phyloP scores from a whole-genome alignment of 768 basidiomycete species.

The Lactarius psammicola region DNA sequence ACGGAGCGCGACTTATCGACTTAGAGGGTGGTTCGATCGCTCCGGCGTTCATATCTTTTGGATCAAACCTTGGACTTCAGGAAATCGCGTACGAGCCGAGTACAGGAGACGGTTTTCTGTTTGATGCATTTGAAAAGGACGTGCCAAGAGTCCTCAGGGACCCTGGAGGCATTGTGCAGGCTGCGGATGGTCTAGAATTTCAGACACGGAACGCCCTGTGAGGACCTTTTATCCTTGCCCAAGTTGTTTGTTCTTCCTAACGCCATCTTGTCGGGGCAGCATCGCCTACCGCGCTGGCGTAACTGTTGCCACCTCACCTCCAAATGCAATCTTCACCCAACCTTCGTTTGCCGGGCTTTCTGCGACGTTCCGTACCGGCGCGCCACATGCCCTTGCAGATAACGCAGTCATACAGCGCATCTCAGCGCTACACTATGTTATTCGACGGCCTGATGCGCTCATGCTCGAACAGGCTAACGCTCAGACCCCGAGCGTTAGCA shows the following conservation, averaged over 20 bases:
- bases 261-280: constrained; percentile 30
- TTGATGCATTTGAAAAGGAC: constrained; percentile 44
- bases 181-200: constrained; percentile 63
- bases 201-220: constrained; percentile 37
- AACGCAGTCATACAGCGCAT: constrained; percentile 45
- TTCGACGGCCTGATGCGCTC: constrained; percentile 45
- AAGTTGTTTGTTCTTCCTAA: not conserved
- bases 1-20: constrained; percentile 41
- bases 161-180: constrained; percentile 49
- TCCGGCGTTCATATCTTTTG: constrained; percentile 65
- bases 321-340: constrained; percentile 28
- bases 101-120: constrained; percentile 61
- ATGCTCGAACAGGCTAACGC: not conserved
- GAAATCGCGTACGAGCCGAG: constrained; percentile 59
- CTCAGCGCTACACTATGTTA: constrained; percentile 47
- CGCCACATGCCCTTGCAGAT: constrained; percentile 41
- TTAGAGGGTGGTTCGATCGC: constrained; percentile 60
- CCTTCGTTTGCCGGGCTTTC: constrained; percentile 25
- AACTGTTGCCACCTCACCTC: constrained; percentile 40
- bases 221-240: constrained; percentile 13
- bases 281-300: constrained; percentile 50
- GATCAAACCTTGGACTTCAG: constrained; percentile 57
- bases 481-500: constrained; percentile 58
- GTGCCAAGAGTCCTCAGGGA: constrained; percentile 46
- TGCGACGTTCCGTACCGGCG: constrained; percentile 39